A percentile compares a stretch with the other conserved stretches of the same genome.
Conservation (phyloP, 2,329 filamentous ascomycete genomes). For the Fusarium protoensiforme region DNA sequence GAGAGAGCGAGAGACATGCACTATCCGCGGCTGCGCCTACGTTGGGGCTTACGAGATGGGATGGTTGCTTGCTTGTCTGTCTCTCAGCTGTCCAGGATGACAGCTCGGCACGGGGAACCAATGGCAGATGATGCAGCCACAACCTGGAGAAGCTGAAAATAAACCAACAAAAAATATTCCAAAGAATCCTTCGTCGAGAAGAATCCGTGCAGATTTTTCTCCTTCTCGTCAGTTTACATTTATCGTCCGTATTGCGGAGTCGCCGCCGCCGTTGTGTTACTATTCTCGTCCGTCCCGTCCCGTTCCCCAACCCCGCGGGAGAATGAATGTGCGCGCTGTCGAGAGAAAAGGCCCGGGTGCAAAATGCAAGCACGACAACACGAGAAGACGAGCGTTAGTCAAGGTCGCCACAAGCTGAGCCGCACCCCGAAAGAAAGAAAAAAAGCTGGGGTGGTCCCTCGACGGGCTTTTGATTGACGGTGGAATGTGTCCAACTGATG, state of each 20-base stretch:
- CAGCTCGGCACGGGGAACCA: neutral
- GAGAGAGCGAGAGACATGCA: neutral
- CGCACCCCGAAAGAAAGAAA: too few relatives aligned
- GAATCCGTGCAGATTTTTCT: neutral
- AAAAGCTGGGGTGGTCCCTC: neutral
- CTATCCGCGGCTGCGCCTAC: neutral
- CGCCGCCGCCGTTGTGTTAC: neutral
- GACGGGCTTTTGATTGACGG: neutral
- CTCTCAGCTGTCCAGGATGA: neutral
- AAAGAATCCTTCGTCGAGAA: neutral
- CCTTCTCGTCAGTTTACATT: neutral
- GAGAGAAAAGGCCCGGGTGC: neutral
- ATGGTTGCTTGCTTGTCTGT: neutral
- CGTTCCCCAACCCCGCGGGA: neutral
- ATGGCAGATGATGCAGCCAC: neutral
- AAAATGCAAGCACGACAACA: conserved; percentile 4
- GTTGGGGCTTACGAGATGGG: neutral
- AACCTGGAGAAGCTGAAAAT: neutral
- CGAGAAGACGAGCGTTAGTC: conserved; percentile 10
- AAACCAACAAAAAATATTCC: neutral
- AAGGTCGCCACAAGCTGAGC: neutral
- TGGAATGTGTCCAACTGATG: neutral
- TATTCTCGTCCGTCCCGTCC: conserved; percentile 13
- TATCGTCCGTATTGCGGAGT: neutral
- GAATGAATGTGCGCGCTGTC: neutral